phyloP scores from a whole-genome alignment of 2,329 filamentous ascomycete genomes.

The Alternaria sp. region DNA sequence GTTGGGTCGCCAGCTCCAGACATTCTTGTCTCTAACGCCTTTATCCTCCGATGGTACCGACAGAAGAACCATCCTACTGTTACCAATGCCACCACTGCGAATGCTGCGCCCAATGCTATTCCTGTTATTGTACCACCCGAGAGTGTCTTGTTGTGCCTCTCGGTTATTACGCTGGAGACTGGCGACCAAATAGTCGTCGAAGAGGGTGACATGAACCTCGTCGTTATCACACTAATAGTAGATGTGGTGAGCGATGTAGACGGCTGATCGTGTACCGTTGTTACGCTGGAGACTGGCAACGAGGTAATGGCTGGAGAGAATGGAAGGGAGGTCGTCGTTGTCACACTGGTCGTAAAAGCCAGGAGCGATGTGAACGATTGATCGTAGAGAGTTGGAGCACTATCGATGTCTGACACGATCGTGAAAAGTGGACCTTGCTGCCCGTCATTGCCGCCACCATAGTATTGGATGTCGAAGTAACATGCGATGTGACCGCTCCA shows the following conservation, averaged over 20 bases:
- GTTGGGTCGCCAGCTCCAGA: not conserved
- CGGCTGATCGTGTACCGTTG: not conserved
- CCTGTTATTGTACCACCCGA: not conserved
- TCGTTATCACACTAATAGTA: not conserved
- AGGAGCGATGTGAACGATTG: not conserved
- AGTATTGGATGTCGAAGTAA: not conserved
- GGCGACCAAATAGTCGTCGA: not conserved
- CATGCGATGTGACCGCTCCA: not conserved
- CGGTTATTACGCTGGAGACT: not conserved
- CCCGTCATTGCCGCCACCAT: not conserved
- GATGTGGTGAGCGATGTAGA: not conserved
- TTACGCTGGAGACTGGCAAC: not conserved
- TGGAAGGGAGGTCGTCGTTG: not conserved
- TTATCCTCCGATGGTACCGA: not conserved
- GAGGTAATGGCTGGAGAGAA: not conserved
- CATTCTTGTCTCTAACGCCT: not conserved
- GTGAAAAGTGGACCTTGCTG: not conserved
- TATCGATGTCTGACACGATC: not conserved
- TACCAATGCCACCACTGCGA: not conserved
- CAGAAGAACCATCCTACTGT: not conserved
- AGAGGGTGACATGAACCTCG: not conserved
- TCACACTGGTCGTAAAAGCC: accelerated
- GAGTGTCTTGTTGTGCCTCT: not conserved
- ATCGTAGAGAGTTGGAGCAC: not conserved
- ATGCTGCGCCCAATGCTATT: not conserved